These are phyloP conservation scores for Phlebiopsis flavidoalba DNA, from an alignment of 768 basidiomycete species.

Conservation along the genomic window DNA sequence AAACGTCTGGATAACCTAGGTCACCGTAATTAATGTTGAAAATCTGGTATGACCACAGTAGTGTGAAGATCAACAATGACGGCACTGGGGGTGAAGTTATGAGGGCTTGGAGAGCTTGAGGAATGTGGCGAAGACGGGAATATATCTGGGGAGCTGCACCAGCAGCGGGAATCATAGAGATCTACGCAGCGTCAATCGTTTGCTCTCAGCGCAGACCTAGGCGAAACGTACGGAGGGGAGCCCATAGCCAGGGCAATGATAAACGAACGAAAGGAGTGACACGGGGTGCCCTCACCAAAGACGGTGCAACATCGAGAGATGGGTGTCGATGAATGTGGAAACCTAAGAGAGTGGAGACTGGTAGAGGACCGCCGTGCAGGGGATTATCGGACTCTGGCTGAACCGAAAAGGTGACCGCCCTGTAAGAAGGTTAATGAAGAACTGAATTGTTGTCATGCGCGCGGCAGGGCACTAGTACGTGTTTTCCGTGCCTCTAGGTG, in stretches of 20 bases:
- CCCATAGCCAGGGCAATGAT: neutral
- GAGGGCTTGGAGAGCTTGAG: neutral
- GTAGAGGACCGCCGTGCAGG: neutral
- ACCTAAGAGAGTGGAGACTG: neutral
- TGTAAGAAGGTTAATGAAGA: neutral
- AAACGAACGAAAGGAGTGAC: neutral
- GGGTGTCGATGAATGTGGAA: neutral
- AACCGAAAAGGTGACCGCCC: neutral
- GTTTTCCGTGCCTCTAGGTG: neutral
- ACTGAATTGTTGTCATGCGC: conserved; percentile 1
- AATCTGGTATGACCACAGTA: conserved; percentile 44
- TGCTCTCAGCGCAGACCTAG: neutral
- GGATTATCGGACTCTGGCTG: neutral
- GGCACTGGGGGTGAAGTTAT: conserved; percentile 25
- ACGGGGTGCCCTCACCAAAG: neutral
- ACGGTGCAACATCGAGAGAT: neutral
- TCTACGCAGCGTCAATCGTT: neutral
- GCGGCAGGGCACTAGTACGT: neutral
- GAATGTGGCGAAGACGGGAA: neutral
- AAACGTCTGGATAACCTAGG: conserved; percentile 38
- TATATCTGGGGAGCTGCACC: neutral
- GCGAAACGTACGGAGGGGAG: neutral
- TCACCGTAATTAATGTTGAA: conserved; percentile 35
- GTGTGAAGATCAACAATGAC: conserved; percentile 49
- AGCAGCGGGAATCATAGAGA: neutral